These are phyloP conservation scores for Pichia sporocuriosa DNA, from an alignment of 805 yeast species.

Conservation along the genomic window DNA sequence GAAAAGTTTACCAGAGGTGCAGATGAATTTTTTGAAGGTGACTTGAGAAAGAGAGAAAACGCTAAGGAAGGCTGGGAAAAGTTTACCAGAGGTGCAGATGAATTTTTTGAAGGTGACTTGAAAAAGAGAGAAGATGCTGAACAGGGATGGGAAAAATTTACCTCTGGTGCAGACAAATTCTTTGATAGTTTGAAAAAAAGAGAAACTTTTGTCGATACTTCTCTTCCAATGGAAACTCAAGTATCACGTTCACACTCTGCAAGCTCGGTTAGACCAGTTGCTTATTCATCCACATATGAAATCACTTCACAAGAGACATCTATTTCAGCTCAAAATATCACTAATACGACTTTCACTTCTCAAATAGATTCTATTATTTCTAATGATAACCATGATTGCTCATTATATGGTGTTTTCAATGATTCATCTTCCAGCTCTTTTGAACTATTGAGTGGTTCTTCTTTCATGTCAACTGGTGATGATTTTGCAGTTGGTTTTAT, in stretches of 20 bases:
- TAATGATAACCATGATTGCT: slow-evolving; percentile 8
- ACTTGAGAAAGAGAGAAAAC: not conserved
- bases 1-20: slow-evolving; percentile 5
- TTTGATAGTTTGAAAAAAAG: slow-evolving; percentile 1
- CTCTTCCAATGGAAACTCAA: not conserved
- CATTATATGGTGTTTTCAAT: slow-evolving; percentile 13
- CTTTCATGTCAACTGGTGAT: slow-evolving; percentile 6
- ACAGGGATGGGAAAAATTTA: slow-evolving; percentile 5
- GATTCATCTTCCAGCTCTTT: slow-evolving; percentile 4
- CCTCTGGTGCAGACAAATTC: slow-evolving; percentile 3
- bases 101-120: slow-evolving; percentile 1
- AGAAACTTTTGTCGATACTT: not conserved
- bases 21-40: slow-evolving; percentile 1
- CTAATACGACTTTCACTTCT: not conserved
- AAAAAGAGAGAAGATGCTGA: slow-evolving; percentile 1
- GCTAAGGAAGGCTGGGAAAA: slow-evolving; percentile 5
- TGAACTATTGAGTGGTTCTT: not conserved
- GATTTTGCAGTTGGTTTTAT: slow-evolving; percentile 9
- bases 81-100: slow-evolving; percentile 1
- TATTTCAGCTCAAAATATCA: not conserved
- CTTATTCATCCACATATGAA: slow-evolving; percentile 6
- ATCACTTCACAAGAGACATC: slow-evolving; percentile 1
- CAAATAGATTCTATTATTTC: slow-evolving; percentile 1
- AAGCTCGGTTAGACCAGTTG: not conserved
- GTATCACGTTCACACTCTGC: not conserved